Conservation (phyloP, 1,284 basidiomycete species). For the Cystobasidium slooffiae region DNA sequence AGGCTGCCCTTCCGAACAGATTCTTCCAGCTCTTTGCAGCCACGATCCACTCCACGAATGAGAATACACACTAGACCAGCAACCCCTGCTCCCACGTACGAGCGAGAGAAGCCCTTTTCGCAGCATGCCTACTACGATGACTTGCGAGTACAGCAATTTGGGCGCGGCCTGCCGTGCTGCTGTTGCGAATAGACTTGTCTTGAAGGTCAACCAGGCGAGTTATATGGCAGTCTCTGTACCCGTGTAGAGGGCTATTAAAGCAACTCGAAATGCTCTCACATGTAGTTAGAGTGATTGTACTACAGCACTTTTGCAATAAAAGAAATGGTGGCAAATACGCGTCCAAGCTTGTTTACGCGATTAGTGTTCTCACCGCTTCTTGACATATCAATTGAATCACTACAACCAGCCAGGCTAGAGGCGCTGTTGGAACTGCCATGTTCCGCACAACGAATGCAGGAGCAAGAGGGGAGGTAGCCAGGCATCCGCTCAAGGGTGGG, state of each 20-base stretch:
- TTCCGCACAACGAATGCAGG: conserved; percentile 25
- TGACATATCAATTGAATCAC: not conserved
- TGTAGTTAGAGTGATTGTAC: no score
- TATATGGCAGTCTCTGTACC: not conserved
- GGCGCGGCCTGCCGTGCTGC: conserved; percentile 17
- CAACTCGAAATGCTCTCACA: no score
- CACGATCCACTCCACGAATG: not conserved
- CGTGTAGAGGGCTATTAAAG: no score
- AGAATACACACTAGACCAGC: not conserved
- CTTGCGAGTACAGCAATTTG: conserved; percentile 1
- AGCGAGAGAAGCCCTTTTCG: not conserved
- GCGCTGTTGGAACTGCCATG: not conserved
- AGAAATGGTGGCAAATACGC: no score
- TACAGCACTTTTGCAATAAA: no score
- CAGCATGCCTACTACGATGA: conserved; percentile 19
- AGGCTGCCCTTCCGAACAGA: no score
- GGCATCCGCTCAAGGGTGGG: conserved; percentile 31
- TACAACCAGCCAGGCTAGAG: not conserved
- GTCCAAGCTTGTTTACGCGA: not conserved
- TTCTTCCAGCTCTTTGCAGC: not conserved
- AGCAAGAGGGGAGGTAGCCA: conserved; percentile 27
- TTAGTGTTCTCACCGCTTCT: not conserved
- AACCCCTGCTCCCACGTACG: not conserved
- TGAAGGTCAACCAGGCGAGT: no score
- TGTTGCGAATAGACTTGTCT: conserved; percentile 18